Percentiles rank a stretch among this genome's conserved stretches.
These are phyloP conservation scores for Omphalotus guepiniiformis DNA, from an alignment of 768 basidiomycete genomes.

Conservation along the genomic window DNA sequence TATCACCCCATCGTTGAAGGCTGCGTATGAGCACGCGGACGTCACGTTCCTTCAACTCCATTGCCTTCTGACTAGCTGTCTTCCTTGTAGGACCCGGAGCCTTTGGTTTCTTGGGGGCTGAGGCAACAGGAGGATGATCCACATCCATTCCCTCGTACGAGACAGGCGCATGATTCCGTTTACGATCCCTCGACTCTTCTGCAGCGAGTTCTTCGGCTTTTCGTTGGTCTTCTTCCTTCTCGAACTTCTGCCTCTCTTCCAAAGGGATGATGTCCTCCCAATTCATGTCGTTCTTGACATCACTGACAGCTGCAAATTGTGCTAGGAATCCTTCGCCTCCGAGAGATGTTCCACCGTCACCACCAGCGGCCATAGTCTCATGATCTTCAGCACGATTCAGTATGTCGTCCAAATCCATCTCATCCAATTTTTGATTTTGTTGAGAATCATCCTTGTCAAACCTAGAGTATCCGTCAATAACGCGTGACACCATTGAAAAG, in stretches of 20 bases:
- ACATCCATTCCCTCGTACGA: conserved; percentile 95
- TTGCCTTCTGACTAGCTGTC: conserved; percentile 88
- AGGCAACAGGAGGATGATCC: conserved; percentile 59
- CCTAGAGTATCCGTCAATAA: conserved; percentile 44
- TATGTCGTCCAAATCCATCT: conserved; percentile 99
- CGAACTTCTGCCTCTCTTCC: conserved; percentile 82
- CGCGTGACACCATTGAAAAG: conserved; percentile 14
- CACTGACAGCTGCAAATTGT: conserved; percentile 92
- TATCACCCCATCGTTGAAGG: conserved; percentile 97
- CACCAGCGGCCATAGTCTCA: conserved; percentile 82
- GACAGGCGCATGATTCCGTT: conserved; percentile 80
- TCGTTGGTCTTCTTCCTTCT: conserved; percentile 73
- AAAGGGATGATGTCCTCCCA: conserved; percentile 99
- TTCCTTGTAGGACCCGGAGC: conserved; percentile 73
- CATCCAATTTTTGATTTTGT: conserved; percentile 94
- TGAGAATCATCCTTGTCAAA: conserved; percentile 96
- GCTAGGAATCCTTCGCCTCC: conserved; percentile 97
- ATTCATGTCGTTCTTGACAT: conserved; percentile 96
- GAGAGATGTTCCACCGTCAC: conserved; percentile 87
- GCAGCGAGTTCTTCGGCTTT: conserved; percentile 68
- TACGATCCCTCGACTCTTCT: conserved; percentile 68
- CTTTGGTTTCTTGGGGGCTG: conserved; percentile 73
- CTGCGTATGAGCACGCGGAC: conserved; percentile 93
- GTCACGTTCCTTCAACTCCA: conserved; percentile 97
- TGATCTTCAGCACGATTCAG: conserved; percentile 95